Evolutionary conservation across 495 filamentous ascomycete genomes (phyloP), one percentile per base, ranked within the genome.

Genomic region (Acidiella bohemica): DNA sequence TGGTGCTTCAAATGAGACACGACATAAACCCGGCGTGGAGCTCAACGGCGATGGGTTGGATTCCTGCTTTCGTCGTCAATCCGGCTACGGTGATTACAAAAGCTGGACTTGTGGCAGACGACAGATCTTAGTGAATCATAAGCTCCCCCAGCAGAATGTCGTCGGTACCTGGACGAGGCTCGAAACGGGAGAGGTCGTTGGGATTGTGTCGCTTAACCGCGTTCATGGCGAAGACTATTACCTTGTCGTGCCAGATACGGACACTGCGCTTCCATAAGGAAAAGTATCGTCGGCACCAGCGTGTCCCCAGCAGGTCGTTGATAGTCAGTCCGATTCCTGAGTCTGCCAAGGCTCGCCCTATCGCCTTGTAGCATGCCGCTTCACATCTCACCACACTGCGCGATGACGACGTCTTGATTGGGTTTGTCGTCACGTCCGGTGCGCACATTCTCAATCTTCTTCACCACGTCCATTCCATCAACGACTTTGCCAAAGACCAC

Each of bases 401-500:
- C 68, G 52, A 97, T 78, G 9, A 79, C 70, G 2, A 95, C 79
- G 62, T 96, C 90, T 54, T 85, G 64, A 38, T 78, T 80, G 7
- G 88, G 90, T 50, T 80, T 76, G 44, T 93, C 86, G 19, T 46
- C 32, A 54, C 77, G 70, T 36, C 77, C 71, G 17, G 84, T 87
- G 55, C 88, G 78, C 30, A 81, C 84, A 39, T 80, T 75, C 66
- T 96, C 90, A 47, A 97, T 75, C 71, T 93, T 97, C 36, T 58
- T 66, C 26, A 93, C 73, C 8, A 94, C 75, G 26, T 96, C 84
- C 71, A 95, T 79, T 25, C 90, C 87, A 31, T 85, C 81, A 32
- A 86, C 66, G 1, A 97, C 88, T 55, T 80, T 76, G 19, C 90
- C 92, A 54, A 96, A 96, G 1, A 95, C 86, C 29, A 96, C 87